Evolutionary conservation across 208 protist species (phyloP).

Genomic region (Wallacemonas sp.): DNA sequence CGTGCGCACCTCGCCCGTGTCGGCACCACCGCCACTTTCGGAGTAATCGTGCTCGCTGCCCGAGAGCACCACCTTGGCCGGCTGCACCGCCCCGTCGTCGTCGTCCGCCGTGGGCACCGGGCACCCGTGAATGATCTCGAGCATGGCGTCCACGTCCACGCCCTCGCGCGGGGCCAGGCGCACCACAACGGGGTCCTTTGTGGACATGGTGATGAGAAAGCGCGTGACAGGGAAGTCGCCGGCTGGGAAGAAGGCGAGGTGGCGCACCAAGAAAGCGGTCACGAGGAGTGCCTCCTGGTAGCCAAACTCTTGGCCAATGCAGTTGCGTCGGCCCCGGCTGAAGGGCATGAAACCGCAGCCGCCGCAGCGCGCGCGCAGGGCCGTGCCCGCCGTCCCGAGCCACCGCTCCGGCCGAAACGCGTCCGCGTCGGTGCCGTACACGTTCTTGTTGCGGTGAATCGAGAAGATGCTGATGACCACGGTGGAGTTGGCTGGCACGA

Average conservation of each 20-base stretch:
- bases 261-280: slow-evolving; percentile 34
- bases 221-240: slow-evolving; percentile 45
- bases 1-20: slow-evolving; percentile 1
- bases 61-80: slow-evolving; percentile 12
- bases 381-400: slow-evolving; percentile 40
- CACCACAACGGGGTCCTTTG: slow-evolving; percentile 38
- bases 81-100: slow-evolving; percentile 14
- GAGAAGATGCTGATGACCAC: slow-evolving; percentile 55
- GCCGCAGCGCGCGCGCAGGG: slow-evolving; percentile 40
- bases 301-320: slow-evolving; percentile 61
- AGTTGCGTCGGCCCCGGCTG: slow-evolving; percentile 47
- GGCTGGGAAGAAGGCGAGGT: slow-evolving; percentile 37
- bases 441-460: slow-evolving; percentile 45
- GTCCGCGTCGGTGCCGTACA: slow-evolving; percentile 43
- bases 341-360: slow-evolving; percentile 63
- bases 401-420: slow-evolving; percentile 54
- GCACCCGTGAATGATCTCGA: slow-evolving; percentile 17
- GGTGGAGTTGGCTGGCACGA: slow-evolving; percentile 43
- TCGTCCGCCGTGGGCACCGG: slow-evolving; percentile 22
- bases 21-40: not conserved
- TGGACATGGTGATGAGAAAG: slow-evolving; percentile 51
- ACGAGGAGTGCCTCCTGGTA: slow-evolving; percentile 47
- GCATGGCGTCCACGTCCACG: slow-evolving; percentile 19
- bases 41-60: not conserved
- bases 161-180: slow-evolving; percentile 27